These are phyloP conservation scores for Mycena epipterygia DNA, from an alignment of 768 basidiomycete genomes.

Conservation along the genomic window DNA sequence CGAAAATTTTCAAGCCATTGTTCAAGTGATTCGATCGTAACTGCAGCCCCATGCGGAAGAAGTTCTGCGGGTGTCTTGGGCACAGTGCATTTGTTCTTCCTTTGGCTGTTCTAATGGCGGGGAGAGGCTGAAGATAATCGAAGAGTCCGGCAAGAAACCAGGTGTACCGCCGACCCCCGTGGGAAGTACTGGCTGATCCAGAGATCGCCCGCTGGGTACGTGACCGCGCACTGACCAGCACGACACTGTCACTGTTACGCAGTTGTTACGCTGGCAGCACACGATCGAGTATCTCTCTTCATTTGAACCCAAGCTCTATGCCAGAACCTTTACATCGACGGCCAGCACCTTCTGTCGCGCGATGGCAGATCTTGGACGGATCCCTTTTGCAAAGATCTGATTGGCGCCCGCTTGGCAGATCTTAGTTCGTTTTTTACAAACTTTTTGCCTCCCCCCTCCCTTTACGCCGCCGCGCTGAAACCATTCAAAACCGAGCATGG, in stretches of 20 bases:
- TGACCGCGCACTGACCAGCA: too few species aligned
- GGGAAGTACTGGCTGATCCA: too few species aligned
- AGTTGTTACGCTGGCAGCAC: too few species aligned
- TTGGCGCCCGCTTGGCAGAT: neutral
- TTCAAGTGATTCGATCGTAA: neutral
- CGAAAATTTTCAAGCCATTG: neutral
- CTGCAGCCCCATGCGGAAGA: neutral
- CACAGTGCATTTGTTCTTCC: neutral
- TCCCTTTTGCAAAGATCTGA: conserved; percentile 11
- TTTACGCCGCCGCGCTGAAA: neutral
- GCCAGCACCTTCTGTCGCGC: too few species aligned
- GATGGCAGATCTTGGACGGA: too few species aligned
- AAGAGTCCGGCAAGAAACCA: neutral
- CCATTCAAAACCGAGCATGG: neutral
- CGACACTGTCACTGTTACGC: too few species aligned
- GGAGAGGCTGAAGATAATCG: neutral
- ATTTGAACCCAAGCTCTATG: too few species aligned
- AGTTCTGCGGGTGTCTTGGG: neutral
- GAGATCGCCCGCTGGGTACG: too few species aligned
- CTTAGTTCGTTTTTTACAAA: neutral
- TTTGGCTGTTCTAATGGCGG: neutral
- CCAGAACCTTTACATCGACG: too few species aligned
- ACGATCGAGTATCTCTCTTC: too few species aligned
- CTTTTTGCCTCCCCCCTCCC: neutral
- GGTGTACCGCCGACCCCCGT: too few species aligned